phyloP scores from a whole-genome alignment of 2,329 filamentous ascomycete genomes.

The Ascochyta clinopodiicola region DNA sequence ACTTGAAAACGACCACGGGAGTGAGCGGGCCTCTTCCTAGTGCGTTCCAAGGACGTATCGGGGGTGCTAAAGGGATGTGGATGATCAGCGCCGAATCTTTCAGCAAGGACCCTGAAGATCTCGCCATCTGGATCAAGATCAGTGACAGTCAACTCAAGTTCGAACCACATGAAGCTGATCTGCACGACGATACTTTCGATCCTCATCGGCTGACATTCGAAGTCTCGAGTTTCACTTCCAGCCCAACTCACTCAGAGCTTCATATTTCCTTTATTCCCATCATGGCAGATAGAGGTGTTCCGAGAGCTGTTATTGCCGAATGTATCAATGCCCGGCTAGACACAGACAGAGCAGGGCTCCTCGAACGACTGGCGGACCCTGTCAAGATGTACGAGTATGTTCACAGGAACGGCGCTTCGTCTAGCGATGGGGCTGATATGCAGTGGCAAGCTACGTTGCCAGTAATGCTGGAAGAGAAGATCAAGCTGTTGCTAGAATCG shows the following conservation, averaged over 20 bases:
- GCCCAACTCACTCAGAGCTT: slow-evolving; percentile 61
- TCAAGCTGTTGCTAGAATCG: slow-evolving; percentile 44
- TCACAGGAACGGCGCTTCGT: slow-evolving; percentile 48
- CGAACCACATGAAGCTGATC: slow-evolving; percentile 55
- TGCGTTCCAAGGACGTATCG: slow-evolving; percentile 72
- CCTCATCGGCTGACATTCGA: slow-evolving; percentile 69
- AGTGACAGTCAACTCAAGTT: slow-evolving; percentile 74
- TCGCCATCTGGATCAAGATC: slow-evolving; percentile 68
- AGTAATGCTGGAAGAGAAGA: slow-evolving; percentile 28
- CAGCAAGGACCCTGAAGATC: slow-evolving; percentile 49
- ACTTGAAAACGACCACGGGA: slow-evolving; percentile 60
- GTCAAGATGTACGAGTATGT: slow-evolving; percentile 59
- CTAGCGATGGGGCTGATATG: slow-evolving; percentile 24
- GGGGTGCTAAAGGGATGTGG: slow-evolving; percentile 79
- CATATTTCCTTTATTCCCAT: slow-evolving; percentile 75
- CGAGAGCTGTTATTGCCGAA: slow-evolving; percentile 54
- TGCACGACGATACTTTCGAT: slow-evolving; percentile 53
- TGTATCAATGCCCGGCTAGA: slow-evolving; percentile 60
- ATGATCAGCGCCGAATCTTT: slow-evolving; percentile 62
- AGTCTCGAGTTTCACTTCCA: slow-evolving; percentile 59
- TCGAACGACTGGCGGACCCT: slow-evolving; percentile 59
- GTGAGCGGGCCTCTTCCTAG: slow-evolving; percentile 71
- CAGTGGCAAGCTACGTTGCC: slow-evolving; percentile 38
- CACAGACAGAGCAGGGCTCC: slow-evolving; percentile 60
- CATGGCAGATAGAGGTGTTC: slow-evolving; percentile 64